Base-by-base conservation (phyloP, 176 grass and related monocot species). In the Cenchrus fungigraminus region DNA sequence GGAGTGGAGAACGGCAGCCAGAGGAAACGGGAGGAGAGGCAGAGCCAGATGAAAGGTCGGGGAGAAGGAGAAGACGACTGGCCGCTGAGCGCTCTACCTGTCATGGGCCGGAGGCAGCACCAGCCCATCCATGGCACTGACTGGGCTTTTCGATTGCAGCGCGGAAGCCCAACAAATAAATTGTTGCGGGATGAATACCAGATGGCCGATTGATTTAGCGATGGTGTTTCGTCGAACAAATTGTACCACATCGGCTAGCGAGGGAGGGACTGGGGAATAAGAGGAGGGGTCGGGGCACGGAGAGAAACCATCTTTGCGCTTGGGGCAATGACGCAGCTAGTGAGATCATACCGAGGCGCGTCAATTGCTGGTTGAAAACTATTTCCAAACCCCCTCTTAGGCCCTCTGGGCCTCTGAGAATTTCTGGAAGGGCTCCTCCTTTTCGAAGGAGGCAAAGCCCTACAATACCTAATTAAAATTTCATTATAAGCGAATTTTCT, bases 361-460 rank as follows among this genome's bases (percentile, higher is more conserved):
- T 94, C 91, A 94, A 97, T 94, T 94, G 89, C 94, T 97, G 91
- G 91, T 97, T 97, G 94, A 97, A 97, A 97, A 97, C 91, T 97
- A 97, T 97, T 97, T 94, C 88, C 92, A 94, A 94, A 94, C 86
- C 92, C 87, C 86, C 92, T 94, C 89, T 64, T 82, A 65, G 92
- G 84, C 86, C 83, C 57, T 4, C 22, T 2, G 73, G 66, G 90
- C 34, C 79, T 68, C 17, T 56, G 74, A 86, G 90, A 89, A 92
- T 89, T 86, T 89, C 68, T 89, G 74, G 37, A 92, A 74, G 74
- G 86, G 83, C 13, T 86, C 79, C 83, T 6, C 45, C 20, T 61
- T 32, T 67, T 20, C 6, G 31, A 9, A 11, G 34, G 64, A 34
- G 77, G 71, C 28, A 85, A 86, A 74, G 60, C 73, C 83, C 73